Conservation (phyloP, 371 early-diverging fungal genomes). For the Mortierella sp. region DNA sequence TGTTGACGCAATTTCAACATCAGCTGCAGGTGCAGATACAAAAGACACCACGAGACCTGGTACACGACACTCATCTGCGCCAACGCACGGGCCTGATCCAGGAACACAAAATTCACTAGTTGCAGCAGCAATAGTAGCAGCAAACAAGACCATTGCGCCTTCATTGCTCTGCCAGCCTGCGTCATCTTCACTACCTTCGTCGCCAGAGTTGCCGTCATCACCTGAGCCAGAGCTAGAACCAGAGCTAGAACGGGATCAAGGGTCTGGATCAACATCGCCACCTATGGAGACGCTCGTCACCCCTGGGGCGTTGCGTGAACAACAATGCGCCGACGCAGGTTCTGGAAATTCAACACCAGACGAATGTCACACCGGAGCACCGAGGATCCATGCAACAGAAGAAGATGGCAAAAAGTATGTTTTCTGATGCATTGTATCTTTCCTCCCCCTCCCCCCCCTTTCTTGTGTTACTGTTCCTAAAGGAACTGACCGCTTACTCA, state of each 20-base stretch:
- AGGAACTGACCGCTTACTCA: too few relatives aligned
- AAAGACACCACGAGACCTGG: not conserved
- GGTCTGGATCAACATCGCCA: not conserved
- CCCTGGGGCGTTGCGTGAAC: slow-evolving; percentile 21
- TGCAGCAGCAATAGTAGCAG: too few relatives aligned
- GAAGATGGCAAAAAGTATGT: slow-evolving; percentile 49
- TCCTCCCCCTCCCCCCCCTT: too few relatives aligned
- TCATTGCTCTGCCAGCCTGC: not conserved
- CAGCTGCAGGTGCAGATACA: slow-evolving; percentile 11
- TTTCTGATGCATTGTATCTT: not conserved
- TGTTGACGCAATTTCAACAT: not conserved
- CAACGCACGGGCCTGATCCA: slow-evolving; percentile 41
- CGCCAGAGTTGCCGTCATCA: not conserved
- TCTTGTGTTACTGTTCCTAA: too few relatives aligned
- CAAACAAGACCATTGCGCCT: not conserved
- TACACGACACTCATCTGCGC: not conserved
- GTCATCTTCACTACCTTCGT: not conserved
- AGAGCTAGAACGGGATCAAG: too few relatives aligned
- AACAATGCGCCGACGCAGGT: not conserved
- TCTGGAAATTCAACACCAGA: not conserved
- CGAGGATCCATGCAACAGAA: slow-evolving; percentile 23
- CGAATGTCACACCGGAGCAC: not conserved
- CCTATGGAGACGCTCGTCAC: slow-evolving; percentile 31
- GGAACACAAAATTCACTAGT: slow-evolving; percentile 28
- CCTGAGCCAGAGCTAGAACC: not conserved